A percentile compares a stretch with the other conserved stretches of the same genome.
Evolutionary conservation across 768 basidiomycete species (phyloP).

Genomic region (Amylocystis lapponica): DNA sequence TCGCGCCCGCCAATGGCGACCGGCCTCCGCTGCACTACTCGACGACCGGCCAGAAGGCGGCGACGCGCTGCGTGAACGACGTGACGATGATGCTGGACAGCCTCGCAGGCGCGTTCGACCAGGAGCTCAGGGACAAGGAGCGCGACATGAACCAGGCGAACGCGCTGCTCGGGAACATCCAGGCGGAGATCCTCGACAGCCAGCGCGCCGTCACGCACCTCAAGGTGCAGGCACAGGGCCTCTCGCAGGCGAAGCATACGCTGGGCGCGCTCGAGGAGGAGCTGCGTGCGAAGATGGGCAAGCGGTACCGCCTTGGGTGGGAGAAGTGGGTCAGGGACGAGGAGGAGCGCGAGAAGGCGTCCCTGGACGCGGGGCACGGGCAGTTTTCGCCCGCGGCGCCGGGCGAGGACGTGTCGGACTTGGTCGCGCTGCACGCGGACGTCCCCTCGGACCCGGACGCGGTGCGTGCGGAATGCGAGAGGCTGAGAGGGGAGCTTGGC

Average conservation of each 20-base stretch:
- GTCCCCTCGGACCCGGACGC: slow-evolving; percentile 54
- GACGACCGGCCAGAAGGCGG: slow-evolving; percentile 77
- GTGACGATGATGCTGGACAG: slow-evolving; percentile 83
- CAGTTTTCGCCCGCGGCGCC: slow-evolving; percentile 41
- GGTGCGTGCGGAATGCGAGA: slow-evolving; percentile 49
- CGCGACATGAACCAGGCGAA: slow-evolving; percentile 88
- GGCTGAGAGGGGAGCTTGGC: slow-evolving; percentile 57
- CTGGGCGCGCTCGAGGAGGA: slow-evolving; percentile 61
- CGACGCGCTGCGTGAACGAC: slow-evolving; percentile 79
- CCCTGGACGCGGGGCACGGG: slow-evolving; percentile 60
- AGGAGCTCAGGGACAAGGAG: slow-evolving; percentile 88
- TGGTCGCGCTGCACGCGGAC: slow-evolving; percentile 50
- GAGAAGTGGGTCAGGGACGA: slow-evolving; percentile 91
- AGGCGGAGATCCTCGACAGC: slow-evolving; percentile 85
- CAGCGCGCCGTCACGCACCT: slow-evolving; percentile 71
- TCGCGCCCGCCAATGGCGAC: slow-evolving; percentile 49
- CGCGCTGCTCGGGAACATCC: slow-evolving; percentile 78
- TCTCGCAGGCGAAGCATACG: slow-evolving; percentile 52
- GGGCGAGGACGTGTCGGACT: slow-evolving; percentile 42
- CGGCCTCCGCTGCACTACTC: slow-evolving; percentile 80
- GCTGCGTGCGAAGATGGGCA: slow-evolving; percentile 71
- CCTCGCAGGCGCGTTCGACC: slow-evolving; percentile 85
- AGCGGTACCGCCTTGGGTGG: slow-evolving; percentile 80
- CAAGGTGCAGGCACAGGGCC: slow-evolving; percentile 58
- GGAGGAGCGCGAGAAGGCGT: slow-evolving; percentile 65